phyloP scores from a whole-genome alignment of 495 filamentous ascomycete genomes.

The Tuber borchii region DNA sequence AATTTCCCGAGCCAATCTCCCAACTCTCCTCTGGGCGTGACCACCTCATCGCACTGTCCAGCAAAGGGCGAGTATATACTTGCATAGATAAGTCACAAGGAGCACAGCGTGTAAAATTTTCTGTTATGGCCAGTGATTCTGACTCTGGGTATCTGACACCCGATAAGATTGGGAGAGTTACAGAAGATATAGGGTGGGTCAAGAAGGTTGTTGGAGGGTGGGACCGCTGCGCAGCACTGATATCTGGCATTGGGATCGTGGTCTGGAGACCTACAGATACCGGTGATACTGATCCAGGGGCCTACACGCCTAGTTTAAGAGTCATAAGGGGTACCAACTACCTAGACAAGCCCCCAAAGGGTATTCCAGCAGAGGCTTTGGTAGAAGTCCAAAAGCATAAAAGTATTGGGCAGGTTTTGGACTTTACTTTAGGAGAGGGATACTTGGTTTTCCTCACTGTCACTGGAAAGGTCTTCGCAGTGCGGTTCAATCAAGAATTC shows the following conservation, averaged over 20 bases:
- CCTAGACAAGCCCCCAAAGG: neutral
- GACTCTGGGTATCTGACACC: slow-evolving; percentile 6
- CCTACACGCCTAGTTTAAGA: neutral
- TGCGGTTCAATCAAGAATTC: slow-evolving; percentile 13
- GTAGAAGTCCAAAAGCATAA: neutral
- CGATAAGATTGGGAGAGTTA: slow-evolving; percentile 12
- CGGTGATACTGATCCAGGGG: neutral
- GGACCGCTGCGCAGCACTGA: slow-evolving; percentile 31
- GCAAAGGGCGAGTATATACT: slow-evolving; percentile 30
- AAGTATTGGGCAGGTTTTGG: slow-evolving; percentile 17
- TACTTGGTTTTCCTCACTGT: slow-evolving; percentile 35
- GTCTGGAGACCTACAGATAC: slow-evolving; percentile 19
- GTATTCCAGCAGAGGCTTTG: neutral
- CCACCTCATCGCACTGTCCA: slow-evolving; percentile 35
- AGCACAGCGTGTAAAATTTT: slow-evolving; percentile 22
- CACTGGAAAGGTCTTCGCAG: slow-evolving; percentile 37
- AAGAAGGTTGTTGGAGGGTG: slow-evolving; percentile 39
- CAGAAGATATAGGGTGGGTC: slow-evolving; percentile 12
- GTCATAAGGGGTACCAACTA: neutral
- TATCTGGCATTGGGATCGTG: slow-evolving; percentile 31
- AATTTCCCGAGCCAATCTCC: slow-evolving; percentile 22
- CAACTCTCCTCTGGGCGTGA: slow-evolving; percentile 35
- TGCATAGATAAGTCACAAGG: slow-evolving; percentile 13
- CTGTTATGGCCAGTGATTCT: neutral
- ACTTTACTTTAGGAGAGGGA: slow-evolving; percentile 36